These are phyloP conservation scores for Marasmius oreades DNA, from an alignment of 1,284 basidiomycete genomes.

Conservation along the genomic window DNA sequence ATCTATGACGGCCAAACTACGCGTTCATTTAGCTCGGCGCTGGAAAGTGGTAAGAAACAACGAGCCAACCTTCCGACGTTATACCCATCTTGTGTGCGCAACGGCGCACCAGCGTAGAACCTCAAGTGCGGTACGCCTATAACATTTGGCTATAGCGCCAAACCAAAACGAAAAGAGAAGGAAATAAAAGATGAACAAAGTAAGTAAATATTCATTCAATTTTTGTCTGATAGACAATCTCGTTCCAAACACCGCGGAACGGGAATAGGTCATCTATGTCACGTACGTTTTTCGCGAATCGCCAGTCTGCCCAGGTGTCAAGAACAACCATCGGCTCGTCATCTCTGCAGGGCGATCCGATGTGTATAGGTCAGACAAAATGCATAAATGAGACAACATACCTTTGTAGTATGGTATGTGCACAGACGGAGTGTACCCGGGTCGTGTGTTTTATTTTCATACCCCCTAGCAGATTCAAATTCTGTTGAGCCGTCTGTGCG, in stretches of 20 bases:
- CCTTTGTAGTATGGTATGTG: slow-evolving; percentile 81
- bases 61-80: slow-evolving; percentile 77
- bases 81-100: slow-evolving; percentile 85
- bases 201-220: neutral
- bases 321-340: slow-evolving; percentile 88
- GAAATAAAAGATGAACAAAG: neutral
- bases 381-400: slow-evolving; percentile 28
- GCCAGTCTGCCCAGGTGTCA: slow-evolving; percentile 82
- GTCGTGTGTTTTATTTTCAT: slow-evolving; percentile 50
- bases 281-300: slow-evolving; percentile 76
- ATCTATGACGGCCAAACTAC: slow-evolving; percentile 81
- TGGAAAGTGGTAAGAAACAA: slow-evolving; percentile 4
- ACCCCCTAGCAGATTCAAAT: slow-evolving; percentile 45
- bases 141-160: slow-evolving; percentile 64
- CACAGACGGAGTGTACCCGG: slow-evolving; percentile 75
- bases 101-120: slow-evolving; percentile 90
- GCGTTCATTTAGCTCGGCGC: slow-evolving; percentile 1
- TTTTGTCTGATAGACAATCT: neutral
- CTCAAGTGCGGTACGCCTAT: slow-evolving; percentile 64
- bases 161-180: neutral
- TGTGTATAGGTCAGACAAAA: neutral
- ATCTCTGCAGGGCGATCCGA: slow-evolving; percentile 41
- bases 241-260: neutral
- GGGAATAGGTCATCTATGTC: neutral
- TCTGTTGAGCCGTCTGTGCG: slow-evolving; percentile 15